Percentiles rank a stretch among this genome's conserved stretches.
Evolutionary conservation across 2,329 filamentous ascomycete genomes (phyloP).

Genomic region (Rutstroemia sp.): DNA sequence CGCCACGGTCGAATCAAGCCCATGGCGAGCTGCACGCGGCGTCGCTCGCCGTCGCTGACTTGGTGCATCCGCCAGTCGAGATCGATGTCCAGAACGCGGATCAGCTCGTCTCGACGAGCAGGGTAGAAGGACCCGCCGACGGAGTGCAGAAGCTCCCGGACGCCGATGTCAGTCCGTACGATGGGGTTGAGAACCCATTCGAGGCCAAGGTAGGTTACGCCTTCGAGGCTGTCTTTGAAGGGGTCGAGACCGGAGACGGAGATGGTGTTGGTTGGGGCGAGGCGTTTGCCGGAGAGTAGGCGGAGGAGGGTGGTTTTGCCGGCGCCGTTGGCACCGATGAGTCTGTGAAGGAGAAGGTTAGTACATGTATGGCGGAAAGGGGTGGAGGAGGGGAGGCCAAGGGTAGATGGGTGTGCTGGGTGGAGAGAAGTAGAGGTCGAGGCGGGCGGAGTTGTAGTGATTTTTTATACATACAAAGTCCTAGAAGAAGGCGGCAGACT

Average conservation of each 20-base stretch:
- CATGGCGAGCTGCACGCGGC: conserved; percentile 94
- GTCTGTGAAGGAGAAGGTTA: conserved; percentile 53
- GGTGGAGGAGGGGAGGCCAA: not conserved
- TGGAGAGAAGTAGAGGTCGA: not conserved
- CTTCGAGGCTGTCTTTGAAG: conserved; percentile 83
- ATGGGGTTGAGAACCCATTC: conserved; percentile 99
- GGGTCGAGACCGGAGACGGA: conserved; percentile 78
- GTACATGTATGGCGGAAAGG: conserved; percentile 32
- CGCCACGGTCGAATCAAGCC: conserved; percentile 87
- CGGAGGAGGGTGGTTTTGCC: conserved; percentile 93
- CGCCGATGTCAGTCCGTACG: conserved; percentile 89
- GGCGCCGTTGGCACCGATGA: conserved; percentile 98
- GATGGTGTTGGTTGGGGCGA: conserved; percentile 71
- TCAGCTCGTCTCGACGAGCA: conserved; percentile 76
- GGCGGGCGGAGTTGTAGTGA: not conserved
- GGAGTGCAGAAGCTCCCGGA: conserved; percentile 73
- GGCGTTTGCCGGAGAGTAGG: conserved; percentile 88
- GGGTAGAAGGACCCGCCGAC: conserved; percentile 83
- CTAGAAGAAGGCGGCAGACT: conserved; percentile 32
- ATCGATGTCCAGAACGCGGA: conserved; percentile 87
- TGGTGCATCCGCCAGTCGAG: conserved; percentile 91
- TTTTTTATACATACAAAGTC: conserved; percentile 58
- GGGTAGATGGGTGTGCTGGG: not conserved
- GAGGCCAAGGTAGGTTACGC: conserved; percentile 92
- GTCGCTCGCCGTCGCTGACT: conserved; percentile 84